Conservation (phyloP, 2,329 filamentous ascomycete species). For the Cryphonectria carpinicola region DNA sequence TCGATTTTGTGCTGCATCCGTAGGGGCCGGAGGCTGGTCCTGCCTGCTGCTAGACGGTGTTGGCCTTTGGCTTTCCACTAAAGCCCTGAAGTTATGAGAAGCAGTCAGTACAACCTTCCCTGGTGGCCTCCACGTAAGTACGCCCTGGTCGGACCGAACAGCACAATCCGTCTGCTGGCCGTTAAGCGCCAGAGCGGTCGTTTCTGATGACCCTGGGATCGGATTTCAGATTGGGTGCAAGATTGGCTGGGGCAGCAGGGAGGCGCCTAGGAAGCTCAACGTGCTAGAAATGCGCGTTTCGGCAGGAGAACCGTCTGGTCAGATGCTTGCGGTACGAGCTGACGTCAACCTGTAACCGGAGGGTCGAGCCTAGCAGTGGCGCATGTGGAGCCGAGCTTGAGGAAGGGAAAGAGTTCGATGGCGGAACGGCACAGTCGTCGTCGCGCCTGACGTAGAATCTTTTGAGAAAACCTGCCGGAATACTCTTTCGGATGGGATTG, state of each 20-base stretch:
- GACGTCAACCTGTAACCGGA: constrained; percentile 18
- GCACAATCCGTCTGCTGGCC: too few relatives aligned
- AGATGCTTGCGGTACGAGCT: constrained; percentile 9
- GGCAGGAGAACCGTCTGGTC: constrained; percentile 1
- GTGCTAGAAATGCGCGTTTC: constrained; percentile 6
- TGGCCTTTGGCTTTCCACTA: constrained; percentile 20
- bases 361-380: constrained; percentile 1
- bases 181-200: background rate
- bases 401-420: background rate
- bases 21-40: constrained; percentile 8
- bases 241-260: background rate
- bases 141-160: background rate
- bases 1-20: background rate
- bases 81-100: background rate
- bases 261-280: background rate
- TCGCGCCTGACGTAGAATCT: background rate
- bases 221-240: constrained; percentile 5
- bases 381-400: background rate
- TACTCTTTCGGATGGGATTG: background rate
- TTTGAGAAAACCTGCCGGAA: background rate
- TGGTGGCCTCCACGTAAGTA: background rate
- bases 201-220: constrained; percentile 4
- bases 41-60: constrained; percentile 5
- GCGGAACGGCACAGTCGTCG: background rate
- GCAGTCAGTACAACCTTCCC: background rate